phyloP scores from a whole-genome alignment of 805 yeast species.

The Ogataea glucozyma region DNA sequence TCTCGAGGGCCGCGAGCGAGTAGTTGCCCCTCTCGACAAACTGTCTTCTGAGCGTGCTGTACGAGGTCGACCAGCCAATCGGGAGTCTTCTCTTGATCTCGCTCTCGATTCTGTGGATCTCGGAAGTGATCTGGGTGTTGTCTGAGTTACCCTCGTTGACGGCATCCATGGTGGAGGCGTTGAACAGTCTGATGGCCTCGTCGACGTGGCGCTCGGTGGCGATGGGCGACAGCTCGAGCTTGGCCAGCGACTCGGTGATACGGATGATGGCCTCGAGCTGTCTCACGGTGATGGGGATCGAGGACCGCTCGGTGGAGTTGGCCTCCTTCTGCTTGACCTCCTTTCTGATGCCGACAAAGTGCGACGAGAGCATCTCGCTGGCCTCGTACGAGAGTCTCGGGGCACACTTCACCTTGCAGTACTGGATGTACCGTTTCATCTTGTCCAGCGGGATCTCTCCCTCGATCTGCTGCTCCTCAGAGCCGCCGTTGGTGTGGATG shows the following conservation, averaged over 20 bases:
- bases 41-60: slow-evolving; percentile 78
- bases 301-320: slow-evolving; percentile 82
- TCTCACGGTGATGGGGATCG: slow-evolving; percentile 96
- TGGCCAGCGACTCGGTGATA: slow-evolving; percentile 92
- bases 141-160: slow-evolving; percentile 51
- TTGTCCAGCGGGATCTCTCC: slow-evolving; percentile 88
- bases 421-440: slow-evolving; percentile 90
- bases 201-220: slow-evolving; percentile 90
- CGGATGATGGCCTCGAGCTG: slow-evolving; percentile 97
- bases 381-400: slow-evolving; percentile 90
- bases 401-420: slow-evolving; percentile 87
- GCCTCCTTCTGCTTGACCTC: slow-evolving; percentile 79
- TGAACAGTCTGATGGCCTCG: slow-evolving; percentile 91
- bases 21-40: slow-evolving; percentile 64
- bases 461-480: slow-evolving; percentile 50
- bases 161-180: slow-evolving; percentile 98
- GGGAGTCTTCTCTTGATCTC: slow-evolving; percentile 90
- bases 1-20: slow-evolving; percentile 73
- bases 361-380: slow-evolving; percentile 84
- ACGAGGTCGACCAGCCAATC: slow-evolving; percentile 93
- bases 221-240: slow-evolving; percentile 75
- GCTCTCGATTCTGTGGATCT: slow-evolving; percentile 76
- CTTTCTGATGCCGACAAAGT: slow-evolving; percentile 87
- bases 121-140: slow-evolving; percentile 59
- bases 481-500: slow-evolving; percentile 79